phyloP scores from a whole-genome alignment of 2,329 filamentous ascomycete genomes.

The Penicillium sp. region DNA sequence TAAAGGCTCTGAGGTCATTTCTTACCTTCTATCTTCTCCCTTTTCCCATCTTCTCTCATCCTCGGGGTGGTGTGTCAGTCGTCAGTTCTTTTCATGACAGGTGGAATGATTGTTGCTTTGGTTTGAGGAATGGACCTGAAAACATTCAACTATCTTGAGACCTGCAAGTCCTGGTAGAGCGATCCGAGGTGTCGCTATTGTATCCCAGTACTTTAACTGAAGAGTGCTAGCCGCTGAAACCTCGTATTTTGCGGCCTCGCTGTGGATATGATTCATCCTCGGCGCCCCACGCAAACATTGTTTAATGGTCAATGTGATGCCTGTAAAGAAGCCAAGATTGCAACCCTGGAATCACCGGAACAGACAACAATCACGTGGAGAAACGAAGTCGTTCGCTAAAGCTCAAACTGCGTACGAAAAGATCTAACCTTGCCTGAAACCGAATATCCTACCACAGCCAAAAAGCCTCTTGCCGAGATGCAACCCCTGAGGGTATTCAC shows the following conservation, averaged over 20 bases:
- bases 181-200: neutral
- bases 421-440: neutral
- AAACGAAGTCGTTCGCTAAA: neutral
- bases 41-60: neutral
- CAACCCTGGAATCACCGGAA: neutral
- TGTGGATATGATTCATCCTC: neutral
- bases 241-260: neutral
- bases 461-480: neutral
- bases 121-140: constrained; percentile 10
- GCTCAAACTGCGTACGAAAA: neutral
- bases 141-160: neutral
- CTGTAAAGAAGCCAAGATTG: neutral
- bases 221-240: too few relatives aligned
- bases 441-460: neutral
- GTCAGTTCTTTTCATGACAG: neutral
- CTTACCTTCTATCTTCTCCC: neutral
- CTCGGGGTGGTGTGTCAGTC: neutral
- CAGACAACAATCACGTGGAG: neutral
- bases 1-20: constrained; percentile 16
- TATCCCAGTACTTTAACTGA: neutral
- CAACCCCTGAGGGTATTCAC: neutral
- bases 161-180: neutral
- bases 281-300: neutral
- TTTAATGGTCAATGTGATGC: neutral
- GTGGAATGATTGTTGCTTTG: neutral